A percentile compares a stretch with the other conserved stretches of the same genome.
These are phyloP conservation scores for Leersia perrieri DNA, from an alignment of 176 grass and related monocot genomes.

Conservation along the genomic window DNA sequence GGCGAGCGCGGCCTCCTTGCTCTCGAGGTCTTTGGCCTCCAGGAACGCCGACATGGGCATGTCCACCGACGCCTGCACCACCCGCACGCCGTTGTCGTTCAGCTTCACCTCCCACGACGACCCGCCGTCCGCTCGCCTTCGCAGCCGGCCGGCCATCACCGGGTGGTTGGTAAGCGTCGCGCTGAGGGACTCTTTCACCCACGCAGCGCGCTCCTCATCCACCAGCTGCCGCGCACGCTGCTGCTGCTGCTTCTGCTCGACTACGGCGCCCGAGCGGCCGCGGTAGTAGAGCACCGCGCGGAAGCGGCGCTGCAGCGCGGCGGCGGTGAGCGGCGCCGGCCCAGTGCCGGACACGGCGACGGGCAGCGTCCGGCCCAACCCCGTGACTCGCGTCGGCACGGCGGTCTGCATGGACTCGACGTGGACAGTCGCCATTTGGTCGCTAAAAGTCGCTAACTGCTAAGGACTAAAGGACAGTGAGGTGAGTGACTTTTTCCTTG, in stretches of 20 bases:
- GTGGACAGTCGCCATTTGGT: constrained; percentile 34
- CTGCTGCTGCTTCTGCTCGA: constrained; percentile 21
- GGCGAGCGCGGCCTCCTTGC: constrained; percentile 42
- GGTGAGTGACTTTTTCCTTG: neutral
- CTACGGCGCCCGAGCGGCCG: neutral
- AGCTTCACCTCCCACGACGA: constrained; percentile 69
- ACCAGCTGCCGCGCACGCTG: constrained; percentile 8
- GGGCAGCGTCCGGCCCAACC: constrained; percentile 27
- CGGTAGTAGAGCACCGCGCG: constrained; percentile 67
- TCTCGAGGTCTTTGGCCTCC: constrained; percentile 24
- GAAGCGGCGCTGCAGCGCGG: constrained; percentile 47
- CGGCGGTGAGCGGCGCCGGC: constrained; percentile 12
- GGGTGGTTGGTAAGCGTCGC: constrained; percentile 54
- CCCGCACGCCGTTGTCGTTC: constrained; percentile 56
- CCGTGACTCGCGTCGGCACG: constrained; percentile 30
- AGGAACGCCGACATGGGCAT: constrained; percentile 50
- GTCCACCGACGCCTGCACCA: constrained; percentile 67
- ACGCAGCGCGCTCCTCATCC: constrained; percentile 47
- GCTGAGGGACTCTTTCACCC: constrained; percentile 73
- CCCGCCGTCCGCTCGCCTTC: constrained; percentile 15
- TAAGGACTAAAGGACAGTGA: neutral
- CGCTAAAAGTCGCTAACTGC: neutral
- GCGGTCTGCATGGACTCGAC: constrained; percentile 68
- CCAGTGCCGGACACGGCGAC: constrained; percentile 36
- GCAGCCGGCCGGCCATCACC: constrained; percentile 68